Evolutionary conservation across 1,139 yeast genomes (phyloP), one percentile per base, ranked within the genome.

Genomic region (Dujonia santamariae): DNA sequence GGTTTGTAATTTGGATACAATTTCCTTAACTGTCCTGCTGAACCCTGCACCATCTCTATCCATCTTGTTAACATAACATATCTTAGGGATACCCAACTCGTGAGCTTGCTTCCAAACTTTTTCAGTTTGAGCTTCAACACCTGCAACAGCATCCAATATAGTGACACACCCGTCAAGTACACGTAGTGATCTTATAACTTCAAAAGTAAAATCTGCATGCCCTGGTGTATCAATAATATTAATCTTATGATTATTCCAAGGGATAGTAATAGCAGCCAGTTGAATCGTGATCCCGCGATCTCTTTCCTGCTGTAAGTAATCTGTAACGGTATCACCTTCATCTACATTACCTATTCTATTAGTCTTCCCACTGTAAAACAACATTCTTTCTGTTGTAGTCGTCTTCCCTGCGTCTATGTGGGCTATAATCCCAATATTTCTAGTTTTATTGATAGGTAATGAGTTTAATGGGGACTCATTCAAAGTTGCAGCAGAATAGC

Each of bases 161-260:
- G 96, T 84, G 4, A 92, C 95, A 0, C 90, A 95, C 1, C 97
- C 97, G 59, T 92, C 98, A 13, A 92, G 64, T 1, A 92, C 97
- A 42, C 96, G 71, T 40, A 92, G 71, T 0, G 97, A 82, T 38
- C 97, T 65, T 2, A 80, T 85, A 5, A 94, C 98, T 56, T 92
- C 99, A 55, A 90, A 92, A 0, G 95, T 85, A 54, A 92, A 92
- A 56, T 92, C 99, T 0, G 97, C 97, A 59, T 92, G 99, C 0
- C 99, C 99, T 1, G 99, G 99, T 0, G 99, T 90, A 54, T 92
- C 99, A 17, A 92, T 87, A 35, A 92, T 69, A 53, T 92, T 92
- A 49, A 94, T 80, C 45, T 78, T 78, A 48, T 79, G 76, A 13
- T 63, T 59, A 41, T 80, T 80, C 97, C 98, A 92, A 24, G 87